Conservation (phyloP, 2,329 filamentous ascomycete species). For the Epichloe baconii region DNA sequence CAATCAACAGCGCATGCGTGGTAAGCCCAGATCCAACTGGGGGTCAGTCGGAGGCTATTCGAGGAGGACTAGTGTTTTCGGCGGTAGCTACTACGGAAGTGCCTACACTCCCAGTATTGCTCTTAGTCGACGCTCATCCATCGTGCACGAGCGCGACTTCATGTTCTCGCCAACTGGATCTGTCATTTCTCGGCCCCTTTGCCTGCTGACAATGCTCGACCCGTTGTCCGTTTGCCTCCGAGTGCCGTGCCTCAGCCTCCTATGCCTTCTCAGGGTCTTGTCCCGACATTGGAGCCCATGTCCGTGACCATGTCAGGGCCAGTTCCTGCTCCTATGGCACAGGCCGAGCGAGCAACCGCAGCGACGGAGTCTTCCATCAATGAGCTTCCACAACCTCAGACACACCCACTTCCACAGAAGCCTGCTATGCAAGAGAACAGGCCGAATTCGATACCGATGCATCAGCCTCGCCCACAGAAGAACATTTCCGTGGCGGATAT, state of each 20-base stretch:
- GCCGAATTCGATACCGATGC: constrained; percentile 52
- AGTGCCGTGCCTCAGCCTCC: constrained; percentile 28
- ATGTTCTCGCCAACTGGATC: constrained; percentile 74
- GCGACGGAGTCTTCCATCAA: constrained; percentile 28
- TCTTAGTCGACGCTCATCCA: constrained; percentile 82
- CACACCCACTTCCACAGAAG: constrained; percentile 44
- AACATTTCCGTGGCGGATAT: constrained; percentile 86
- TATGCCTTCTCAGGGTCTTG: constrained; percentile 10
- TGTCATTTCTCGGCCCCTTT: constrained; percentile 56
- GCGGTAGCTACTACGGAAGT: constrained; percentile 57
- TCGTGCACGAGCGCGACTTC: constrained; percentile 51
- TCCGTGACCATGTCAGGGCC: not conserved
- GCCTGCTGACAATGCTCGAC: constrained; percentile 47
- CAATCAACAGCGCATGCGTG: constrained; percentile 66
- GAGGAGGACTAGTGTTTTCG: constrained; percentile 73
- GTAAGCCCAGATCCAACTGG: constrained; percentile 60
- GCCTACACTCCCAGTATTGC: constrained; percentile 75
- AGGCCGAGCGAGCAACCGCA: constrained; percentile 7
- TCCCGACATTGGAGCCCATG: not conserved
- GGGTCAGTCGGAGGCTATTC: constrained; percentile 53
- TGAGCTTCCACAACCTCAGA: constrained; percentile 43
- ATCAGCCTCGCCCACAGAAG: constrained; percentile 92
- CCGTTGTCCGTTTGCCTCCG: constrained; percentile 78
- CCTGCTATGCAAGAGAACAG: constrained; percentile 44
- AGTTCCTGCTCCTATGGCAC: not conserved